Evolutionary conservation across 345 rosid genomes (phyloP).

Genomic region (Bruguiera gymnorhiza): DNA sequence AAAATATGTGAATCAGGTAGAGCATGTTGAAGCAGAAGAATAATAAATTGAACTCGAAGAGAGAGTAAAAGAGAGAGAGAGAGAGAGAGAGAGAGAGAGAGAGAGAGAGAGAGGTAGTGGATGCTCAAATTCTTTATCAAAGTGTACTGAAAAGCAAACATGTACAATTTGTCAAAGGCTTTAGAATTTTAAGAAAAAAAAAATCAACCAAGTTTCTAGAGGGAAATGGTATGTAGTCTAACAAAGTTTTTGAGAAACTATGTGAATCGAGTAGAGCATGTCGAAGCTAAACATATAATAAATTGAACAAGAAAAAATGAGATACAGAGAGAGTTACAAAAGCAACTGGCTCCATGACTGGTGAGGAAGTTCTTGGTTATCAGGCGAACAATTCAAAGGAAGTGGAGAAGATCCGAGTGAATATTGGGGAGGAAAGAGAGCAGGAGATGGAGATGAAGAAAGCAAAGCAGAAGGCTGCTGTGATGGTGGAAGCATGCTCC

Average conservation of each 20-base stretch:
- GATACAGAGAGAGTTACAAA: constrained; percentile 23
- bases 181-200: background rate
- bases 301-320: background rate
- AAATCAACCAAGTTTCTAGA: too few relatives aligned
- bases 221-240: too few relatives aligned
- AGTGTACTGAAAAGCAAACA: too few relatives aligned
- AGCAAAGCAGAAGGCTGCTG: constrained; percentile 38
- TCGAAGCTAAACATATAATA: background rate
- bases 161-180: background rate
- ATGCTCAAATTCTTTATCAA: too few relatives aligned
- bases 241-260: background rate
- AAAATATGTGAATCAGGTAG: background rate
- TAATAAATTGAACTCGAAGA: background rate
- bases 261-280: background rate
- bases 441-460: constrained; percentile 26
- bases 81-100: constrained; percentile 16
- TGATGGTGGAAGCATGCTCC: constrained; percentile 57
- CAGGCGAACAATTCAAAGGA: constrained; percentile 33
- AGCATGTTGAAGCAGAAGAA: background rate
- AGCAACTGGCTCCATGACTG: constrained; percentile 63
- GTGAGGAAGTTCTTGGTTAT: constrained; percentile 39
- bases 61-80: background rate
- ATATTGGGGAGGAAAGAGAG: constrained; percentile 38
- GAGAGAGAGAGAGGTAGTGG: background rate
- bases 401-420: constrained; percentile 43